phyloP scores from a whole-genome alignment of 495 filamentous ascomycete genomes.

The Penicillium argentinense region DNA sequence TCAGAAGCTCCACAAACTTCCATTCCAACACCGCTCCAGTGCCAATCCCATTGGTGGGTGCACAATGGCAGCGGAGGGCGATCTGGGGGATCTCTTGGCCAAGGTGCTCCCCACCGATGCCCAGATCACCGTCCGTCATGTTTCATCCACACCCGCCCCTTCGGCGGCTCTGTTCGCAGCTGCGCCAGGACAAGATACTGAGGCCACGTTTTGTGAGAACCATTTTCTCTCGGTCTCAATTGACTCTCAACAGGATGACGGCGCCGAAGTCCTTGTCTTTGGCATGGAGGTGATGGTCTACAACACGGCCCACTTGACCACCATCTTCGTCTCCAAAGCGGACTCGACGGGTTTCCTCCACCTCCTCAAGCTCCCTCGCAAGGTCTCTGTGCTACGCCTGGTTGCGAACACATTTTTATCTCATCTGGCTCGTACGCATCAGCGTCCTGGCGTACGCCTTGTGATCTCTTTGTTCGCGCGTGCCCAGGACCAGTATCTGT shows the following conservation, averaged over 20 bases:
- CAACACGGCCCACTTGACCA: constrained; percentile 74
- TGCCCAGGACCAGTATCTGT: constrained; percentile 91
- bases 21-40: constrained; percentile 14
- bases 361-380: constrained; percentile 57
- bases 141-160: constrained; percentile 78
- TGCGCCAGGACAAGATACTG: constrained; percentile 63
- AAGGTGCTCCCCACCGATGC: constrained; percentile 67
- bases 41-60: constrained; percentile 28
- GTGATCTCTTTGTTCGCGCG: constrained; percentile 91
- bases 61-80: constrained; percentile 31
- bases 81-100: constrained; percentile 57
- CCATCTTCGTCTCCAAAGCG: constrained; percentile 93
- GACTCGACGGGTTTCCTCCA: constrained; percentile 90
- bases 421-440: constrained; percentile 66
- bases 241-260: constrained; percentile 31
- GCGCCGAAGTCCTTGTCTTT: constrained; percentile 56
- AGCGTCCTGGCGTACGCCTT: constrained; percentile 65
- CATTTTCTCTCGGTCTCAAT: constrained; percentile 83
- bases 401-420: constrained; percentile 74
- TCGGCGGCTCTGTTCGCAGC: constrained; percentile 76
- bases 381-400: constrained; percentile 69
- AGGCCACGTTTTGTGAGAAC: constrained; percentile 80
- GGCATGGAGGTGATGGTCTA: constrained; percentile 67
- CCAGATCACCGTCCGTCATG: constrained; percentile 75
- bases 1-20: constrained; percentile 15